Base-by-base conservation (phyloP, 179 eudicot species). In the Carnegiea gigantea region DNA sequence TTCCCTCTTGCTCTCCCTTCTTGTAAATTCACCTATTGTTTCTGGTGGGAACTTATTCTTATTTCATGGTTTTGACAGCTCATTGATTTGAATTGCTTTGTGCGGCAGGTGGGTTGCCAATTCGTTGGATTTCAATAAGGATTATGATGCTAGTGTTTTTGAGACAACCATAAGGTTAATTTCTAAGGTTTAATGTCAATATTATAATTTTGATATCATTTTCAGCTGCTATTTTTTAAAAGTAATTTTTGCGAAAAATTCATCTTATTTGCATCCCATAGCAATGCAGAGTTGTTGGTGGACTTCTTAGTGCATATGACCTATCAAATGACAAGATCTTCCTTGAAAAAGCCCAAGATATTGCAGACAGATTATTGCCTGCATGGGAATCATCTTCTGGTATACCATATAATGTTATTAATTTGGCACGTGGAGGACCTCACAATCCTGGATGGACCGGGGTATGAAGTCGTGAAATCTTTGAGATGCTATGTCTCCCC, bases 91-190 rank as follows among this genome's bases (percentile, higher is more conserved):
- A 72, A 72, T 83, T 79, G n/a, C 77, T 67, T 67, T 12, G 15
- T 75, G 17, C 88, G 83, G 83, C 97, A 97, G 99, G 87, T 97
- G 99, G 99, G 95, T 97, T 70, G 98, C 93, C 77, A 88, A 79
- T 85, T 88, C 98, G 17, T 84, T 97, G 97, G 93, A 97, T 84
- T 97, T 97, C 87, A 97, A 95, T 90, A 97, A 97, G 90, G 90
- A 92, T 81, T 97, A 97, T 84, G 99, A 95, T 78, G 99, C 98
- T 70, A 97, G 99, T 84, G 99, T 97, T 81, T 97, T 97, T 78
- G 99, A 97, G 93, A 97, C 99, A 87, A 97, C 98, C 92, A 97
- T 97, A 95, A 97, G 99, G 99, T 97, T 92, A 90, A 94, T 85
- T 85, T 90, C 88, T 89, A 87, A 92, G 94, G 95, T 95, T 95